Evolutionary conservation across 2,329 filamentous ascomycete species (phyloP).

Genomic region (Fusarium marasasianum): DNA sequence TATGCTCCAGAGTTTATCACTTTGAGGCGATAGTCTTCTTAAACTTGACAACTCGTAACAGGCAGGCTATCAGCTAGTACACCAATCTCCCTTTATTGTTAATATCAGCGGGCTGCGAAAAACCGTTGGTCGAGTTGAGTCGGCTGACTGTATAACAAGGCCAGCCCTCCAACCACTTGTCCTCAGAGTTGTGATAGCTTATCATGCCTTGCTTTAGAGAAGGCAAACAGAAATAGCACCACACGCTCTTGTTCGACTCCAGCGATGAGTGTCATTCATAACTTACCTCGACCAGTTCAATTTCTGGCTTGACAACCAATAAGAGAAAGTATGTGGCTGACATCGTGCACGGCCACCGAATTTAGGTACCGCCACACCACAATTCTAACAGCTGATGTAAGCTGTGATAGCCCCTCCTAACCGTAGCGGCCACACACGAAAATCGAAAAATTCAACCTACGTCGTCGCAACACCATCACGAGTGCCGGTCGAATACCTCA

Average conservation of each 20-base stretch:
- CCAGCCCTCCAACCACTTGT: neutral
- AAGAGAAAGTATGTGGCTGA: neutral
- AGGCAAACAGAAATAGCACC: neutral
- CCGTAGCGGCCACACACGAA: slow-evolving; percentile 54
- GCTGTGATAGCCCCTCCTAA: slow-evolving; percentile 53
- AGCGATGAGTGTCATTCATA: neutral
- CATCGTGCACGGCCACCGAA: neutral
- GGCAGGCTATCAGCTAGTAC: neutral
- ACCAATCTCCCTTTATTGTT: neutral
- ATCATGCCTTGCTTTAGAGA: neutral
- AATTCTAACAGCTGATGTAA: slow-evolving; percentile 43
- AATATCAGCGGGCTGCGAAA: neutral
- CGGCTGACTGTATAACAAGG: neutral
- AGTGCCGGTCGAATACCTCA: slow-evolving; percentile 52
- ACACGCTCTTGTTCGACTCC: neutral
- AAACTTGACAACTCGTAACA: neutral
- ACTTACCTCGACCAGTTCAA: neutral
- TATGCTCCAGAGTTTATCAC: neutral
- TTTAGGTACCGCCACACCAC: neutral
- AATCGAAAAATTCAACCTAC: slow-evolving; percentile 55
- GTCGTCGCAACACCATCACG: slow-evolving; percentile 51
- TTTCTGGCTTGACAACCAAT: neutral
- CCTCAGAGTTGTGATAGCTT: neutral
- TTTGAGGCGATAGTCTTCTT: neutral
- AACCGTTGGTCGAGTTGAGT: neutral